phyloP scores from a whole-genome alignment of 208 protist species.

The Naegleria lovaniensis region DNA sequence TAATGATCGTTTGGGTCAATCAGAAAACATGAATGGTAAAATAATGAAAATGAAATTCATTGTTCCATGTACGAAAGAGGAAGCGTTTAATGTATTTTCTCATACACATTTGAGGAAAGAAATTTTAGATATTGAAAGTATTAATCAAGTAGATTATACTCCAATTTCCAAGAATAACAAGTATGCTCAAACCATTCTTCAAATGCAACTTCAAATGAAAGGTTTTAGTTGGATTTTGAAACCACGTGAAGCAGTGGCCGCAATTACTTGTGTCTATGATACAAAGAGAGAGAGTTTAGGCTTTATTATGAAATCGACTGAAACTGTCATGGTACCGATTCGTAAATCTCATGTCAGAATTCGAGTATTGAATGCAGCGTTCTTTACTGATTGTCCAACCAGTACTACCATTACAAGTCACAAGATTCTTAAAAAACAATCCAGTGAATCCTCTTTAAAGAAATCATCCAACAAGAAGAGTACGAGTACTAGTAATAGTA shows the following conservation, averaged over 20 bases:
- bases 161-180: background rate
- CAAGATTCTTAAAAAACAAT: too few species aligned
- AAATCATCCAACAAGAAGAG: background rate
- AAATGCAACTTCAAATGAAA: background rate
- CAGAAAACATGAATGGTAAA: background rate
- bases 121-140: background rate
- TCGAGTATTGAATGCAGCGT: background rate
- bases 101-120: background rate
- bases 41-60: background rate
- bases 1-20: background rate
- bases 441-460: background rate
- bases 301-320: background rate
- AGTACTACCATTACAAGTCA: too few species aligned
- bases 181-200: background rate
- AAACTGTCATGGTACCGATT: background rate
- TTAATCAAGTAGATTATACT: background rate
- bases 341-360: background rate
- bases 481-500: too few species aligned
- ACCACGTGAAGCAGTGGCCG: background rate
- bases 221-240: background rate
- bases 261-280: background rate
- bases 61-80: background rate
- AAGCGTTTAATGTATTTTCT: background rate
- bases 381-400: background rate
- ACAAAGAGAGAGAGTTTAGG: background rate